phyloP scores from a whole-genome alignment of 768 basidiomycete species.

The Strobilomyces echinocephalus region DNA sequence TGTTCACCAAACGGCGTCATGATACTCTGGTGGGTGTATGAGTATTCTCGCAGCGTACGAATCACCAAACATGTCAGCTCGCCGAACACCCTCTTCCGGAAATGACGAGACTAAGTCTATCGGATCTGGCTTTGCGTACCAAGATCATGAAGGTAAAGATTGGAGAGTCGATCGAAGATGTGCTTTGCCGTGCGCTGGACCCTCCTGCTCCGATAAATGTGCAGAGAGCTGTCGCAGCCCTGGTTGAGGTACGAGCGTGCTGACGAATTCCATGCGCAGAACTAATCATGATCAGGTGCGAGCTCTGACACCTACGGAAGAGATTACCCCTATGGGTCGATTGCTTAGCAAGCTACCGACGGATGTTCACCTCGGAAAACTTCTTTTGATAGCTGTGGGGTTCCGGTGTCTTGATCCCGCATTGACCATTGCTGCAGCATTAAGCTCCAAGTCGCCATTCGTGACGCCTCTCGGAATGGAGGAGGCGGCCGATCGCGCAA shows the following conservation, averaged over 20 bases:
- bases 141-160: constrained; percentile 91
- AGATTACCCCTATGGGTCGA: constrained; percentile 91
- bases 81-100: constrained; percentile 89
- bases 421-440: constrained; percentile 89
- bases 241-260: constrained; percentile 67
- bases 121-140: constrained; percentile 85
- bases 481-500: constrained; percentile 80
- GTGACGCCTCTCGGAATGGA: constrained; percentile 84
- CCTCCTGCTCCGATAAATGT: constrained; percentile 84
- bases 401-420: constrained; percentile 93
- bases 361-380: constrained; percentile 94
- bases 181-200: constrained; percentile 81
- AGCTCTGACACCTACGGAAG: constrained; percentile 79
- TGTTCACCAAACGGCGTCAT: constrained; percentile 85
- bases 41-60: not conserved
- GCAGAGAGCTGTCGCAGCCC: constrained; percentile 79
- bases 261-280: not conserved
- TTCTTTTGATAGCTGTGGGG: constrained; percentile 76
- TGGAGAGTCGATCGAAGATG: constrained; percentile 84
- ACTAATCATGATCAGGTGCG: constrained; percentile 50
- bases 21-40: constrained; percentile 59
- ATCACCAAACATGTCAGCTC: constrained; percentile 46
- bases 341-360: constrained; percentile 89
- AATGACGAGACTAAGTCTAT: constrained; percentile 89
- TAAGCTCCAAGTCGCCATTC: constrained; percentile 93